These are phyloP conservation scores for Davidsoniella neocaledoniae DNA, from an alignment of 2,329 filamentous ascomycete species.

Conservation along the genomic window DNA sequence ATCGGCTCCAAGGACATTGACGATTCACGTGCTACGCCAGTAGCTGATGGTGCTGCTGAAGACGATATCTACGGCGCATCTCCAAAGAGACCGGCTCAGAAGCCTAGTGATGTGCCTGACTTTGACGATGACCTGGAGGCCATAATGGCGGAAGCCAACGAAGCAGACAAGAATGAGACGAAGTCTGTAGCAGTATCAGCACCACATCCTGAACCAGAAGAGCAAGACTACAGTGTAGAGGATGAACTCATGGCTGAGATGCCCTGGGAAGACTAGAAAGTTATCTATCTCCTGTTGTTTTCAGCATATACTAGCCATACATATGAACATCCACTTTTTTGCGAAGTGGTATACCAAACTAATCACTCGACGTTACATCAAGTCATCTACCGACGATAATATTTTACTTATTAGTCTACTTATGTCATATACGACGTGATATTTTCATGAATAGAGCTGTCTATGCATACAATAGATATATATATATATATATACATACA, in stretches of 20 bases:
- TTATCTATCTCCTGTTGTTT: background rate
- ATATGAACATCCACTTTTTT: no score
- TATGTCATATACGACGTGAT: no score
- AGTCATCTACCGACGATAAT: no score
- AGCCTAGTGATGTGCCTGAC: conserved; percentile 22
- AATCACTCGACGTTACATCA: no score
- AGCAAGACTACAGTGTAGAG: conserved; percentile 39
- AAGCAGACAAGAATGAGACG: conserved; percentile 8
- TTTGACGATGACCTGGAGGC: conserved; percentile 29
- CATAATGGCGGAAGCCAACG: conserved; percentile 33
- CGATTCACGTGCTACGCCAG: no score
- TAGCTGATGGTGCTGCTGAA: conserved; percentile 15
- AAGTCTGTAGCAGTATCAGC: conserved; percentile 6
- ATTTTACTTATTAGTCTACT: no score
- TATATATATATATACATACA: no score
- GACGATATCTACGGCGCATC: conserved; percentile 41
- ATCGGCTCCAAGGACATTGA: no score
- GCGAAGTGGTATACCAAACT: no score
- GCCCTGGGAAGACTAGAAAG: conserved; percentile 15
- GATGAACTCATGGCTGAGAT: conserved; percentile 53
- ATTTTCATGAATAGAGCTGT: no score
- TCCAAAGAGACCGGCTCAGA: conserved; percentile 19
- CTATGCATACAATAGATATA: no score
- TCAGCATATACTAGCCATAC: no score
- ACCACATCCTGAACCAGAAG: conserved; percentile 6